phyloP scores from a whole-genome alignment of 164 flowering plant genomes.

The Annona squamosa region DNA sequence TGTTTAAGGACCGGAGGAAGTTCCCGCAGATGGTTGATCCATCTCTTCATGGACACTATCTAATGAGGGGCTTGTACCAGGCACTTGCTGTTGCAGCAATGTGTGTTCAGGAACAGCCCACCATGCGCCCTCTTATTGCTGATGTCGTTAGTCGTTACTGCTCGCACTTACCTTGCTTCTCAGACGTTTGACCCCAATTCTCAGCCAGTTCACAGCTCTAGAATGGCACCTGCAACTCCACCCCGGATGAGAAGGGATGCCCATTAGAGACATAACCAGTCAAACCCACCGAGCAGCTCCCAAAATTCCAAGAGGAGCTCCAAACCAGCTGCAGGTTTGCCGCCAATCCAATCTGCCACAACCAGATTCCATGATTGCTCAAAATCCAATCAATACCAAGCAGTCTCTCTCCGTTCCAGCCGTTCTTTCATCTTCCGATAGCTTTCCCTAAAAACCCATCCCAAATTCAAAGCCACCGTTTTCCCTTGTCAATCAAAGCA shows the following conservation, averaged over 20 bases:
- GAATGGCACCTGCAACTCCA: slow-evolving; percentile 34
- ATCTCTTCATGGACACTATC: slow-evolving; percentile 64
- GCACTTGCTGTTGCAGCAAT: slow-evolving; percentile 91
- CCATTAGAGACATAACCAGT: slow-evolving; percentile 16
- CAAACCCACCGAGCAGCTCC: not conserved
- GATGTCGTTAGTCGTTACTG: slow-evolving; percentile 94
- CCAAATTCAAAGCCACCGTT: no score
- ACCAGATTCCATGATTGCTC: no score
- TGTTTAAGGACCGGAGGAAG: slow-evolving; percentile 66
- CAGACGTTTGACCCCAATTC: slow-evolving; percentile 46
- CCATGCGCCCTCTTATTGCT: slow-evolving; percentile 72
- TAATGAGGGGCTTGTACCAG: slow-evolving; percentile 70
- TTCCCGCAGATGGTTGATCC: slow-evolving; percentile 83
- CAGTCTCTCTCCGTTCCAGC: no score
- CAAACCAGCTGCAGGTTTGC: no score
- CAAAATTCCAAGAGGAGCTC: no score
- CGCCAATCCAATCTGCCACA: no score
- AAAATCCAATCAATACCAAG: no score
- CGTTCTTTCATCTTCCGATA: no score
- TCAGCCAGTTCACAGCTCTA: slow-evolving; percentile 37
- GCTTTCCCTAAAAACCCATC: no score
- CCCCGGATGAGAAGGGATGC: slow-evolving; percentile 33
- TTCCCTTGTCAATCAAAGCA: no score
- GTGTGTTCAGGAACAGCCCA: slow-evolving; percentile 91
- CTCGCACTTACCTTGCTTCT: slow-evolving; percentile 65